phyloP scores from a whole-genome alignment of 306 rosid species.

The Prinsepia uniflora region DNA sequence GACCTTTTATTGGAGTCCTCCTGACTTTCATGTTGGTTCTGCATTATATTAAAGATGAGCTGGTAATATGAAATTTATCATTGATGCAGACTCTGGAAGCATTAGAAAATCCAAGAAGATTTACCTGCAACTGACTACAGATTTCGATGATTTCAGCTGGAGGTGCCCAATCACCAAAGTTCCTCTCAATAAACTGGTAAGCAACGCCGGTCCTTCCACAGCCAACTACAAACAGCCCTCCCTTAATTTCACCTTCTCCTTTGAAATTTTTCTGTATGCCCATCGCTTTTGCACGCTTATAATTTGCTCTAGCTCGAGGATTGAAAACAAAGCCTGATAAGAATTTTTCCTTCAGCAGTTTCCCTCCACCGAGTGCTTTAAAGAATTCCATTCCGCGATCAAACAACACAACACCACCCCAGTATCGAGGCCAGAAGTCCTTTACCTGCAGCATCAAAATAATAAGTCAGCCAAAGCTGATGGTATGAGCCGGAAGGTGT shows the following conservation, averaged over 20 bases:
- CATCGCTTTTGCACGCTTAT: constrained; percentile 70
- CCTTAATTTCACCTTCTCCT: constrained; percentile 94
- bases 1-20: constrained; percentile 24
- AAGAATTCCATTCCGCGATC: constrained; percentile 58
- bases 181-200: constrained; percentile 85
- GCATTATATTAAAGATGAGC: constrained; percentile 37
- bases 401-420: constrained; percentile 80
- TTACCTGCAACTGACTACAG: constrained; percentile 68
- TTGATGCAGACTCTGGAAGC: background rate
- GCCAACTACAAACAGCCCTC: constrained; percentile 75
- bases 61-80: constrained; percentile 20
- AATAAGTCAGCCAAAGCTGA: constrained; percentile 21
- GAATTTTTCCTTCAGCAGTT: constrained; percentile 70
- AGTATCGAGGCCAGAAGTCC: constrained; percentile 88
- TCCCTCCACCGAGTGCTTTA: constrained; percentile 89
- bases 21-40: constrained; percentile 41
- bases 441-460: constrained; percentile 46
- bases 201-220: constrained; percentile 70
- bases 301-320: constrained; percentile 69
- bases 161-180: constrained; percentile 96
- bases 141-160: constrained; percentile 69
- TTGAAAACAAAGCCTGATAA: constrained; percentile 74
- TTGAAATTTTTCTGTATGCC: constrained; percentile 57
- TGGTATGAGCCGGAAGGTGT: constrained; percentile 22
- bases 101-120: constrained; percentile 6